Evolutionary conservation across 352 stramenopile species (phyloP).

Genomic region (Phytopythium chamaehyphon): DNA sequence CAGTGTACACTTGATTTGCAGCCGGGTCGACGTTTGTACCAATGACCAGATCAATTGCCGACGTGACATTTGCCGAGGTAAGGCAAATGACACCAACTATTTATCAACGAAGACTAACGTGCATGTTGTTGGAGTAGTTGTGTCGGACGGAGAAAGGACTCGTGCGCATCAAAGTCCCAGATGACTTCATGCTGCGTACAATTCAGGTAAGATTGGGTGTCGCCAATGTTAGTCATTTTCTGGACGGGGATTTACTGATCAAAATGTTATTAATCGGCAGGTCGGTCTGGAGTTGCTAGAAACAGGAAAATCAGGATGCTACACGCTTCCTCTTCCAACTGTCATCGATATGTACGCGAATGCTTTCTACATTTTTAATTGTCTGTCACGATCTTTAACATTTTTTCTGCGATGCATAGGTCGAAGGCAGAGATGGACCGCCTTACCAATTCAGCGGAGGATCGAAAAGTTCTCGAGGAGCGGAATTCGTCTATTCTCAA

Average conservation of each 20-base stretch:
- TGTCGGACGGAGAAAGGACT: conserved; percentile 78
- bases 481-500: conserved; percentile 70
- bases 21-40: conserved; percentile 72
- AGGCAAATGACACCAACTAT: not conserved
- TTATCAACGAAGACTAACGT: not conserved
- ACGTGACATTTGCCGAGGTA: conserved; percentile 81
- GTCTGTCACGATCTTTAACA: not conserved
- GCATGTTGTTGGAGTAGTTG: conserved; percentile 28
- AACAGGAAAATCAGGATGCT: conserved; percentile 26
- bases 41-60: conserved; percentile 66
- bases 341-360: conserved; percentile 40
- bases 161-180: conserved; percentile 68
- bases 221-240: conserved; percentile 8
- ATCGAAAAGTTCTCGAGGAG: conserved; percentile 57
- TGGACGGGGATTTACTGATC: no score
- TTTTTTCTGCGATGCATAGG: conserved; percentile 17
- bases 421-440: conserved; percentile 49
- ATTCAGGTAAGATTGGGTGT: conserved; percentile 42
- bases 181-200: conserved; percentile 73
- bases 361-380: not conserved
- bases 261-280: conserved; percentile 11
- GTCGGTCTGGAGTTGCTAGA: conserved; percentile 34
- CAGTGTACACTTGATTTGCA: conserved; percentile 15
- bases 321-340: conserved; percentile 35
- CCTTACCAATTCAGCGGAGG: conserved; percentile 55